These are phyloP conservation scores for Nigrograna mackinnonii DNA, from an alignment of 2,329 filamentous ascomycete genomes.

Conservation along the genomic window DNA sequence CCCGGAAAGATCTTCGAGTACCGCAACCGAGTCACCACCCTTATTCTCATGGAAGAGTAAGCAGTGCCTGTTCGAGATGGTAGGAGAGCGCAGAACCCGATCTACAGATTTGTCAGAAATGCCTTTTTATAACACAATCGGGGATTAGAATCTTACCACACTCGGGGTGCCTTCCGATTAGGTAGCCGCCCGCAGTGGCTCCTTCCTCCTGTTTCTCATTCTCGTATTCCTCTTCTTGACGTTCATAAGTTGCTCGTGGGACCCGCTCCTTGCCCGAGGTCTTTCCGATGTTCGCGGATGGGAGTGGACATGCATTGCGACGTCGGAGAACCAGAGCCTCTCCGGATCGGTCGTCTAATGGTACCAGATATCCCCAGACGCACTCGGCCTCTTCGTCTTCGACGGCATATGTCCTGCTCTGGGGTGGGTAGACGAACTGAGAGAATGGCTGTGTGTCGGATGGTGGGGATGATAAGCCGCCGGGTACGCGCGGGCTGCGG, in stretches of 20 bases:
- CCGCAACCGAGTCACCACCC: constrained; percentile 63
- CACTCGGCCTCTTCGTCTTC: constrained; percentile 82
- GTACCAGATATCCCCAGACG: constrained; percentile 94
- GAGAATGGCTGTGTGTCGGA: constrained; percentile 79
- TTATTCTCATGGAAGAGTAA: constrained; percentile 67
- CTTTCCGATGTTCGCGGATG: constrained; percentile 45
- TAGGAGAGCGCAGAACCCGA: constrained; percentile 71
- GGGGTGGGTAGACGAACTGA: constrained; percentile 76
- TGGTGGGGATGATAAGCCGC: constrained; percentile 64
- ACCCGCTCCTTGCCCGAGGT: constrained; percentile 50
- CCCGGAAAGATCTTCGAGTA: constrained; percentile 90
- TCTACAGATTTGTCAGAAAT: constrained; percentile 56
- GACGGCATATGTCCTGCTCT: constrained; percentile 76
- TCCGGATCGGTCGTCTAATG: constrained; percentile 72
- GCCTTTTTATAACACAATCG: constrained; percentile 5
- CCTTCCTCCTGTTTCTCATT: constrained; percentile 52
- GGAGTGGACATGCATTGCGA: constrained; percentile 69
- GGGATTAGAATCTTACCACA: constrained; percentile 68
- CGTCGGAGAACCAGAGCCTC: constrained; percentile 75
- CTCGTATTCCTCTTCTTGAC: constrained; percentile 66
- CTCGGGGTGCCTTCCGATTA: constrained; percentile 91
- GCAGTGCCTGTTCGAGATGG: constrained; percentile 86
- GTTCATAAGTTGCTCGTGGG: constrained; percentile 57
- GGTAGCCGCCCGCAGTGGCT: constrained; percentile 76
- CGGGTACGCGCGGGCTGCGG: constrained; percentile 23